phyloP scores from a whole-genome alignment of 768 basidiomycete species.

The Mycena kentingensis region DNA sequence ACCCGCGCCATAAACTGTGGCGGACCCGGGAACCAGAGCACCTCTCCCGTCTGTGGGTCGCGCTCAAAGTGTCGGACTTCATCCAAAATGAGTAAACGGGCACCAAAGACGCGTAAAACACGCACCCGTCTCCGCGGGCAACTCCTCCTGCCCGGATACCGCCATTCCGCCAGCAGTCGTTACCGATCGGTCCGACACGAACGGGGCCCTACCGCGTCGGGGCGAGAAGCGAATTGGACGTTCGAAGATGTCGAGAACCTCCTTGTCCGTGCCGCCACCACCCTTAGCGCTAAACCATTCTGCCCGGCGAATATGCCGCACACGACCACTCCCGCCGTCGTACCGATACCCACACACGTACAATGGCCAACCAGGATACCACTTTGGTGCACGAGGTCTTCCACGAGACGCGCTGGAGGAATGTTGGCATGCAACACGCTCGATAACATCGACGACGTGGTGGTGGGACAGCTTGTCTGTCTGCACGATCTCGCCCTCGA shows the following conservation, averaged over 20 bases:
- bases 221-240: constrained; percentile 24
- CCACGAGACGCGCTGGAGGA: constrained; percentile 61
- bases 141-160: constrained; percentile 46
- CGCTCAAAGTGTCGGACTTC: constrained; percentile 62
- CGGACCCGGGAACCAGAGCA: constrained; percentile 77
- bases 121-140: constrained; percentile 54
- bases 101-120: constrained; percentile 4
- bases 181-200: constrained; percentile 46
- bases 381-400: constrained; percentile 61
- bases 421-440: constrained; percentile 59
- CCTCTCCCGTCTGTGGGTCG: constrained; percentile 59
- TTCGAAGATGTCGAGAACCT: constrained; percentile 15
- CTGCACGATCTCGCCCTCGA: constrained; percentile 19
- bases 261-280: constrained; percentile 35
- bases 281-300: constrained; percentile 39
- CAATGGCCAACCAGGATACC: constrained; percentile 70
- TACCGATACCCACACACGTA: constrained; percentile 76
- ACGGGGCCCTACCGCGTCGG: constrained; percentile 31
- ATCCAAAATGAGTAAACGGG: not conserved
- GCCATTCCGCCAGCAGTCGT: constrained; percentile 48
- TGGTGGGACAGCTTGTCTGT: constrained; percentile 64
- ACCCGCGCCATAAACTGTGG: constrained; percentile 50
- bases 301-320: constrained; percentile 38
- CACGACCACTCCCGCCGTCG: constrained; percentile 56
- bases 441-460: constrained; percentile 69